Conservation (phyloP, 176 grass and related monocot genomes). For the Oryza glaberrima region DNA sequence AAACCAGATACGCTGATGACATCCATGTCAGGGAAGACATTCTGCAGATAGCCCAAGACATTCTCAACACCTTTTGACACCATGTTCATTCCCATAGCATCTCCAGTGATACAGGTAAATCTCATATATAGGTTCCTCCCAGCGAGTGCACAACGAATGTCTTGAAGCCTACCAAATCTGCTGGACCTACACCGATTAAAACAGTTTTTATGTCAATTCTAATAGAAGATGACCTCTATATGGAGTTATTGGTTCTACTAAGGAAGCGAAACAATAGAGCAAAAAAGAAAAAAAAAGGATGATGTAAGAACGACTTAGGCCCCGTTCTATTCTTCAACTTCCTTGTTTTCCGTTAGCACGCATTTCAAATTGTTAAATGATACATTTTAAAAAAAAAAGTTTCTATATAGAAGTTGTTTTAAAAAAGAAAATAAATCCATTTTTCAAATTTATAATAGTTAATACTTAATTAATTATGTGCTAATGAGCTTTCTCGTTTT, state of each 20-base stretch:
- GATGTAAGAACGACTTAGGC: not conserved
- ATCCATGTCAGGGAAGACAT: constrained; percentile 74
- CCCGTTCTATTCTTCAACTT: no score
- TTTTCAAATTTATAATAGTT: no score
- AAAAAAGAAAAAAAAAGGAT: not conserved
- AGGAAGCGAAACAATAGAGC: not conserved
- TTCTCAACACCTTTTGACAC: constrained; percentile 86
- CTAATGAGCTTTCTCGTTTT: no score
- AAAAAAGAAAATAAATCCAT: no score
- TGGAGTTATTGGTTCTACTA: not conserved
- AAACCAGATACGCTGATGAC: constrained; percentile 81
- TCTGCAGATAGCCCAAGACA: constrained; percentile 69
- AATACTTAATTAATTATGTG: no score
- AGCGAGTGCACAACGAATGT: constrained; percentile 62
- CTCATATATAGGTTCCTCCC: constrained; percentile 89
- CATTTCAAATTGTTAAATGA: no score
- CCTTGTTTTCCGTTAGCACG: no score
- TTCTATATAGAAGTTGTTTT: no score
- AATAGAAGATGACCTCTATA: not conserved
- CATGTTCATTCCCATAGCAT: constrained; percentile 97
- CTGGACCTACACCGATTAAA: constrained; percentile 61
- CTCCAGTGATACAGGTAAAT: constrained; percentile 74
- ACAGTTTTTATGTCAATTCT: constrained; percentile 26
- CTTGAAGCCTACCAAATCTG: constrained; percentile 79
- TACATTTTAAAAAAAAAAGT: no score